A percentile compares a stretch with the other conserved stretches of the same genome.
Conservation (phyloP, 31 red algal species). For the Pterothamnion heteromorphum region DNA sequence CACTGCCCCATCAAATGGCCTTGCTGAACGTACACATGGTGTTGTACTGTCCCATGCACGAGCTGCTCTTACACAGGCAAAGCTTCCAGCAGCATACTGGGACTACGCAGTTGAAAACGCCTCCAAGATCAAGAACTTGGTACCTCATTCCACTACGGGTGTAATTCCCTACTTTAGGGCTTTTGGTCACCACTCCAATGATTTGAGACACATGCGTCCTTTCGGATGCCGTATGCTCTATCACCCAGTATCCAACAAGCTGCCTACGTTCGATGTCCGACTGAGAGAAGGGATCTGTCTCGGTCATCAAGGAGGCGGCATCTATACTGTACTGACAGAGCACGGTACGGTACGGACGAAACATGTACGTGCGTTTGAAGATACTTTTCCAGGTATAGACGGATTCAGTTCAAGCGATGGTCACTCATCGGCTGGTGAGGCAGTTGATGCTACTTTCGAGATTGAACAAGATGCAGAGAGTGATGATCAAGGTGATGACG, state of each 20-base stretch:
- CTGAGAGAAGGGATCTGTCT: background rate
- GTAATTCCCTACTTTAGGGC: background rate
- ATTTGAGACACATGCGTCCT: background rate
- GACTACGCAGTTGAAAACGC: slow-evolving; percentile 7
- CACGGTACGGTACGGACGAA: background rate
- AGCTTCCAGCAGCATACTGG: slow-evolving; percentile 17
- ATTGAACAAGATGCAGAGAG: background rate
- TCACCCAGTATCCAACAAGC: background rate
- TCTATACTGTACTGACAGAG: slow-evolving; percentile 19
- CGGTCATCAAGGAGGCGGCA: slow-evolving; percentile 14
- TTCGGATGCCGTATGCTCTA: slow-evolving; percentile 44
- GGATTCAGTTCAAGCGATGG: background rate
- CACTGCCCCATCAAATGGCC: slow-evolving; percentile 47
- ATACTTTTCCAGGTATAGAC: background rate
- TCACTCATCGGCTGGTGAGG: background rate
- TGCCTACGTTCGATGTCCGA: background rate
- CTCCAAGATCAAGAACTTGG: background rate
- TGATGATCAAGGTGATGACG: no score
- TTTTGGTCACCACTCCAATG: background rate
- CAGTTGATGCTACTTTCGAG: background rate
- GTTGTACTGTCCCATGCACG: background rate
- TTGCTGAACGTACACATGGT: slow-evolving; percentile 34
- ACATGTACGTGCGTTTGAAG: slow-evolving; percentile 19
- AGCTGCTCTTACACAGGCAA: background rate
- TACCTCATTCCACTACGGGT: background rate